These are phyloP conservation scores for Gonapodya prolifera DNA, from an alignment of 192 early-diverging fungal genomes.

Conservation along the genomic window DNA sequence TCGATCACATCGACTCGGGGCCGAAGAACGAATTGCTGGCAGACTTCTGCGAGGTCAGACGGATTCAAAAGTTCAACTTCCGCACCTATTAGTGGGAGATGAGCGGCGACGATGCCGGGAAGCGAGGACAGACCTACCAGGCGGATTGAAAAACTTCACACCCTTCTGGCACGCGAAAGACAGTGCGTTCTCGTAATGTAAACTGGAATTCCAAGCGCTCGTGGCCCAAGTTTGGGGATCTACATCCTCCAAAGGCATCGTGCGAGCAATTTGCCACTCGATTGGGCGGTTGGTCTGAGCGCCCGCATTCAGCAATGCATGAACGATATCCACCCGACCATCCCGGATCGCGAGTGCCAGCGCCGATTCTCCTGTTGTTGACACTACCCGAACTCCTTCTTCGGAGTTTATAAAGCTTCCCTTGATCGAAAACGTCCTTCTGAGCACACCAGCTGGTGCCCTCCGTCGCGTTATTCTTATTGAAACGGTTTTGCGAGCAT, in stretches of 20 bases:
- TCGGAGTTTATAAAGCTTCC: background rate
- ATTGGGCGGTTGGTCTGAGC: background rate
- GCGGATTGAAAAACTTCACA: background rate
- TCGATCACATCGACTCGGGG: background rate
- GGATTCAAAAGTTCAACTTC: background rate
- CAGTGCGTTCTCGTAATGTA: background rate
- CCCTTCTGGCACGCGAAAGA: background rate
- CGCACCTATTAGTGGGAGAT: too few relatives aligned
- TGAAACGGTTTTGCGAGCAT: background rate
- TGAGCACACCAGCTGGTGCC: background rate
- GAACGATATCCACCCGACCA: background rate
- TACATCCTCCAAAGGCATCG: background rate
- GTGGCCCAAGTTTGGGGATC: background rate
- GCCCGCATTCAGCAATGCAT: background rate
- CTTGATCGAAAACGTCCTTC: background rate
- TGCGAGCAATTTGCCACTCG: background rate
- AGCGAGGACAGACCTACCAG: too few relatives aligned
- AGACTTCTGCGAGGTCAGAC: background rate
- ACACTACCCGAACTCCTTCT: background rate
- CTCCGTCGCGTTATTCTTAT: background rate
- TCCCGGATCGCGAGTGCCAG: background rate
- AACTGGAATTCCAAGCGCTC: background rate
- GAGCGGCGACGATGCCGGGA: too few relatives aligned
- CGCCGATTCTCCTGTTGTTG: background rate
- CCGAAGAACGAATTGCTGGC: background rate